phyloP scores from a whole-genome alignment of 352 stramenopile genomes.

The Aphanomyces stellatus region DNA sequence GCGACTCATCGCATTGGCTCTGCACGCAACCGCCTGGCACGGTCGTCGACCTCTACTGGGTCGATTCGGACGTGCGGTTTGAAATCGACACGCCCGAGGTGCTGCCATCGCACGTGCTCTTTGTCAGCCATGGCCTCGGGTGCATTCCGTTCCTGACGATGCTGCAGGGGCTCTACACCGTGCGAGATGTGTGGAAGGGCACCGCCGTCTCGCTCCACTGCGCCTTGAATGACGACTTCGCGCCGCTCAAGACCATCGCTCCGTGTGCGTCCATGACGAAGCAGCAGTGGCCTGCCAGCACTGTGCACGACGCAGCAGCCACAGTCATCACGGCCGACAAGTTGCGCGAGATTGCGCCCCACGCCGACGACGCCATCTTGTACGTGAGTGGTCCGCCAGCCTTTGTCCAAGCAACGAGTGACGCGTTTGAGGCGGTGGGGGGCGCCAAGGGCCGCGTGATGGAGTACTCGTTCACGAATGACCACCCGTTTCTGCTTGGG shows the following conservation, averaged over 20 bases:
- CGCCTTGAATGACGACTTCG: neutral
- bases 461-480: constrained; percentile 4
- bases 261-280: too few relatives aligned
- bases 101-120: neutral
- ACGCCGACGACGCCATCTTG: too few relatives aligned
- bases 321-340: too few relatives aligned
- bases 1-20: neutral
- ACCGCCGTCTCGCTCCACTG: neutral
- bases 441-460: neutral
- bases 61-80: constrained; percentile 6
- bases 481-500: neutral
- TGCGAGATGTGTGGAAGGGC: neutral
- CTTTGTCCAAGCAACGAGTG: neutral
- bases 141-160: constrained; percentile 1
- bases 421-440: neutral
- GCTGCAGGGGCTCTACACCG: neutral
- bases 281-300: too few relatives aligned
- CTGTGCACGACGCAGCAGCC: too few relatives aligned
- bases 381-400: too few relatives aligned
- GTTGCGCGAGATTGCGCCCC: too few relatives aligned
- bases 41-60: neutral
- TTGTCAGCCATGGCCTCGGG: constrained; percentile 9
- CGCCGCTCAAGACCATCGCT: too few relatives aligned
- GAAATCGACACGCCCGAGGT: neutral
- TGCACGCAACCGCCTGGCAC: neutral